Percentiles rank a stretch among this genome's conserved stretches.
These are phyloP conservation scores for Ogataea minuta DNA, from an alignment of 805 yeast species.

Conservation along the genomic window DNA sequence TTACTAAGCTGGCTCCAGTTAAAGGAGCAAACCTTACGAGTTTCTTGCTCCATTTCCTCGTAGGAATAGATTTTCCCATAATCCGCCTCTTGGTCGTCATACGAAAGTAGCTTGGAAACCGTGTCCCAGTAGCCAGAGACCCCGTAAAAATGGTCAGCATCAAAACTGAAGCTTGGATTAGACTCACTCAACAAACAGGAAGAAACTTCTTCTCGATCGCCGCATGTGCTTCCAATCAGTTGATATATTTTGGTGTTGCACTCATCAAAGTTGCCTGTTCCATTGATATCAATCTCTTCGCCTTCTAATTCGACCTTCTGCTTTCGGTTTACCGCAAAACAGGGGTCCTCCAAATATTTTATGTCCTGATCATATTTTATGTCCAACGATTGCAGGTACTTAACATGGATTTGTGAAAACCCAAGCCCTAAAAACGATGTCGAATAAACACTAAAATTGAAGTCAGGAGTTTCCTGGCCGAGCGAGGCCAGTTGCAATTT, in stretches of 20 bases:
- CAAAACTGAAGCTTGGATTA: slow-evolving; percentile 57
- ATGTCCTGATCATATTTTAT: slow-evolving; percentile 11
- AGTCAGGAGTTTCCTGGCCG: slow-evolving; percentile 24
- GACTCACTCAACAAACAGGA: slow-evolving; percentile 52
- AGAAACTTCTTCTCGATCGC: slow-evolving; percentile 30
- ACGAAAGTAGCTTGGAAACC: slow-evolving; percentile 44
- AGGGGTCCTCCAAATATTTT: slow-evolving; percentile 45
- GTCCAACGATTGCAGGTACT: slow-evolving; percentile 40
- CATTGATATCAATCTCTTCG: slow-evolving; percentile 36
- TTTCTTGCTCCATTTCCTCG: slow-evolving; percentile 40
- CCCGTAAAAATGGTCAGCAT: slow-evolving; percentile 55
- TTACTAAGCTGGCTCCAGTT: slow-evolving; percentile 33
- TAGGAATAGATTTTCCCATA: slow-evolving; percentile 45
- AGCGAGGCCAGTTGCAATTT: slow-evolving; percentile 41
- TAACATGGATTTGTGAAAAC: slow-evolving; percentile 50
- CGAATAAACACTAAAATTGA: slow-evolving; percentile 46
- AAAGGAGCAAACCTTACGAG: slow-evolving; percentile 47
- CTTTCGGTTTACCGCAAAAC: slow-evolving; percentile 49
- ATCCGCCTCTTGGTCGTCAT: slow-evolving; percentile 23
- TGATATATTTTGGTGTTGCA: slow-evolving; percentile 51
- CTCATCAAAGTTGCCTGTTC: slow-evolving; percentile 48
- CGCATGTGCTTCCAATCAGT: slow-evolving; percentile 34
- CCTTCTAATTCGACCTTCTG: slow-evolving; percentile 16
- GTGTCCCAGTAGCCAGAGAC: slow-evolving; percentile 71
- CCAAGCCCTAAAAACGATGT: slow-evolving; percentile 63